phyloP scores from a whole-genome alignment of 169 alveolate species.

The Eimeria sp. region DNA sequence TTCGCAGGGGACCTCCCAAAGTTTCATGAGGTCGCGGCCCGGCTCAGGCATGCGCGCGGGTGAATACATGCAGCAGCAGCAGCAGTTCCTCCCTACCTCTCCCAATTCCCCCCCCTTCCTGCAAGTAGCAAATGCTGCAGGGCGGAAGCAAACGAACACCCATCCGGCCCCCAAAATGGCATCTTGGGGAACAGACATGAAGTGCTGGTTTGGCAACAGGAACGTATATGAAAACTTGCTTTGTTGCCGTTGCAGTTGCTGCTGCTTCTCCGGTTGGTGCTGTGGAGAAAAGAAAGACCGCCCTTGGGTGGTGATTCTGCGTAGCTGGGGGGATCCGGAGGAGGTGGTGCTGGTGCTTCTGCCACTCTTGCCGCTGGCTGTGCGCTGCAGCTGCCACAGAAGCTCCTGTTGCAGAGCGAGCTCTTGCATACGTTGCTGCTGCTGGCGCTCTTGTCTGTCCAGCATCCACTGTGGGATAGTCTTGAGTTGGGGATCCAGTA shows the following conservation, averaged over 20 bases:
- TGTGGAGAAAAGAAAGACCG: not conserved
- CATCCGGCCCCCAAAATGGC: conserved; percentile 82
- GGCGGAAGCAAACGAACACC: conserved; percentile 79
- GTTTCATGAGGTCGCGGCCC: not conserved
- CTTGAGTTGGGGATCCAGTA: conserved; percentile 47
- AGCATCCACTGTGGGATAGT: conserved; percentile 53
- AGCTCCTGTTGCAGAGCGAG: conserved; percentile 43
- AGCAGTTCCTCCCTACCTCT: not conserved
- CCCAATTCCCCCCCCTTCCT: not conserved
- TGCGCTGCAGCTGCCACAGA: conserved; percentile 55
- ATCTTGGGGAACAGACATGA: conserved; percentile 81
- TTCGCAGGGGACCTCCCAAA: not conserved
- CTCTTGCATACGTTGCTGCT: conserved; percentile 44
- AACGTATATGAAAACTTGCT: conserved; percentile 58
- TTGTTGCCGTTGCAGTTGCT: conserved; percentile 21
- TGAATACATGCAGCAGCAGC: not conserved
- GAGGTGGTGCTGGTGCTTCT: conserved; percentile 5
- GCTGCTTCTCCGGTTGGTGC: conserved; percentile 11
- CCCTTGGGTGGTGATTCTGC: conserved; percentile 22
- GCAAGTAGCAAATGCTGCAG: conserved; percentile 78
- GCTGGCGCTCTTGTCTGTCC: conserved; percentile 28
- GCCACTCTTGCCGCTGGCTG: not conserved
- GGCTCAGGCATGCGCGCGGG: not conserved
- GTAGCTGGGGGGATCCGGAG: not conserved
- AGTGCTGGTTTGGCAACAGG: conserved; percentile 65